A percentile compares a stretch with the other conserved stretches of the same genome.
Conservation (phyloP, 371 early-diverging fungal species). For the Circinella minor region DNA sequence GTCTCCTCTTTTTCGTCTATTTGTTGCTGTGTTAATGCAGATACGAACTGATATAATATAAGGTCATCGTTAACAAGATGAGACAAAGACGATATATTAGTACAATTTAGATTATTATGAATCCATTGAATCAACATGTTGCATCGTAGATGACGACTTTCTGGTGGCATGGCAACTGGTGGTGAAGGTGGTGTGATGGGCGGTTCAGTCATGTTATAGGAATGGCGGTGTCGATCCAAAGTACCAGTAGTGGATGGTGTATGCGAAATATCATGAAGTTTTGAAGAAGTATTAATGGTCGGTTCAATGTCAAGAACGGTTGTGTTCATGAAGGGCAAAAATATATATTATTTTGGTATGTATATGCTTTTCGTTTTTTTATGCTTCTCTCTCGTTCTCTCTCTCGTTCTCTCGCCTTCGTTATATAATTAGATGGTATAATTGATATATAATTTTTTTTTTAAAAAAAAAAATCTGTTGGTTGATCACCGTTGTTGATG, state of each 20-base stretch:
- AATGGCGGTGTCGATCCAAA: constrained; percentile 6
- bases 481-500: no score
- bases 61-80: constrained; percentile 10
- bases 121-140: constrained; percentile 21
- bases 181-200: constrained; percentile 18
- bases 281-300: constrained; percentile 15
- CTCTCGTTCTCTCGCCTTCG: constrained; percentile 6
- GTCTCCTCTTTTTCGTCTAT: constrained; percentile 6
- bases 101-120: not conserved
- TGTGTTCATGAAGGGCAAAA: constrained; percentile 18
- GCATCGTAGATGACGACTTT: constrained; percentile 25
- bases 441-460: no score
- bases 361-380: not conserved
- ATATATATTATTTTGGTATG: not conserved
- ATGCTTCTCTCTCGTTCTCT: not conserved
- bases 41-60: not conserved
- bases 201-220: constrained; percentile 5
- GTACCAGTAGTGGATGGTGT: constrained; percentile 13
- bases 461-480: constrained; percentile 1
- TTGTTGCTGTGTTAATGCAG: not conserved
- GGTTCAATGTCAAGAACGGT: constrained; percentile 24
- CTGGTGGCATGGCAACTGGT: constrained; percentile 9
- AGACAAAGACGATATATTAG: constrained; percentile 5
- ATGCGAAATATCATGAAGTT: constrained; percentile 4
- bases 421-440: constrained; percentile 2